Evolutionary conservation across 768 basidiomycete genomes (phyloP), one percentile per base, ranked within the genome.

Genomic region (Leccinum boreale): DNA sequence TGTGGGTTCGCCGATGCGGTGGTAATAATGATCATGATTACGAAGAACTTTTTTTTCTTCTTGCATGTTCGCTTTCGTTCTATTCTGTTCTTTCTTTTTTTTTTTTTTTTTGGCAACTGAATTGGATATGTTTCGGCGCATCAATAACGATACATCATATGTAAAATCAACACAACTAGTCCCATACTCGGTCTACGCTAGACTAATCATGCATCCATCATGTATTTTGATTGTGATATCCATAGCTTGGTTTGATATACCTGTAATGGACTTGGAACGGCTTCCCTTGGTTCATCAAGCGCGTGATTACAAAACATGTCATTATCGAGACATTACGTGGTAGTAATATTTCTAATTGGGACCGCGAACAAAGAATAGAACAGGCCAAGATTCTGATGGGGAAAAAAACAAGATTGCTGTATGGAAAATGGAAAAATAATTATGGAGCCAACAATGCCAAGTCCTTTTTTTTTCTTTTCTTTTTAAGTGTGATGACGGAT

Each of bases 131-230:
- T 51, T 24, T 15, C 21, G 21, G 44, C 51, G 59, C 61, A 67
- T 69, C 59, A 19, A 15, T 57, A 59, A 58, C 49, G 59, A 46
- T 47, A 67, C 52, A 67, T 52, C 67, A 69, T 56, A 69, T 67
- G 62, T 69, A 69, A 57, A 47, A 67, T 28, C 60, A 67, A 60
- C 54, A 42, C 68, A 68, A 58, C 3, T 42, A 31, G 47, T 58
- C 14, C 28, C 52, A 60, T 62, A 35, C 33, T 35, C 14, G 46
- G 56, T 61, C 58, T 59, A 66, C 39, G 58, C 53, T 62, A 71
- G 57, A 56, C 54, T 44, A 19, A 33, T 48, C 42, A 44, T 52
- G 39, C 39, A 49, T 62, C 67, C 51, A 36, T 50, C 55, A 47
- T 65, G 69, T 67, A 66, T 65, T 66, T 59, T 49, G 46, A 26